Evolutionary conservation across 805 yeast genomes (phyloP).

Genomic region (Ogataea parapolymorpha): DNA sequence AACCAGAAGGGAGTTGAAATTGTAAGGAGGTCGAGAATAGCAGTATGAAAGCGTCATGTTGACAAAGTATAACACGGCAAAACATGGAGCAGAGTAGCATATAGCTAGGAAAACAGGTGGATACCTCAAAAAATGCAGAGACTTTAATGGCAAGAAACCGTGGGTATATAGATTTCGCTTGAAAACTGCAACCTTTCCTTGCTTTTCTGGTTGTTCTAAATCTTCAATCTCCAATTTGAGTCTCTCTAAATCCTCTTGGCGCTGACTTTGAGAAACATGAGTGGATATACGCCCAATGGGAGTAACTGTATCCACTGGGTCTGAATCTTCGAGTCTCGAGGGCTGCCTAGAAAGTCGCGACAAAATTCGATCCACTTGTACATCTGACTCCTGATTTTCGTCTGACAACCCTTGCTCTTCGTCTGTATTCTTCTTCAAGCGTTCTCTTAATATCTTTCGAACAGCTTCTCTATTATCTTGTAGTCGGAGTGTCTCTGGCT

Average conservation of each 20-base stretch:
- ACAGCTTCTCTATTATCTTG: constrained; percentile 58
- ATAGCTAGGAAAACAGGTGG: constrained; percentile 75
- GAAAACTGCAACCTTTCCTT: constrained; percentile 20
- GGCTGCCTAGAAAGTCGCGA: constrained; percentile 32
- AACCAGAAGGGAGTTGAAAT: constrained; percentile 58
- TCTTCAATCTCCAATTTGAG: constrained; percentile 21
- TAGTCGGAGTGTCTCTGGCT: constrained; percentile 78
- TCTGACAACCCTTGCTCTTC: constrained; percentile 13
- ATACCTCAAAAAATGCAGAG: constrained; percentile 56
- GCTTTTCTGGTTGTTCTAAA: constrained; percentile 19
- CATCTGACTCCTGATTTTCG: constrained; percentile 9
- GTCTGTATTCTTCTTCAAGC: constrained; percentile 20
- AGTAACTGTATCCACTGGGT: constrained; percentile 37
- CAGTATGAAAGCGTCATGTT: constrained; percentile 68
- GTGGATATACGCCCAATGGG: constrained; percentile 33
- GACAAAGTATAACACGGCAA: constrained; percentile 66
- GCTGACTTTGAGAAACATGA: constrained; percentile 16
- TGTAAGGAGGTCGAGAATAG: constrained; percentile 64
- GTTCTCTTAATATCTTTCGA: constrained; percentile 41
- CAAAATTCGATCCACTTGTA: constrained; percentile 32
- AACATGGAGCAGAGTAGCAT: constrained; percentile 65
- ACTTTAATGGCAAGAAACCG: constrained; percentile 55
- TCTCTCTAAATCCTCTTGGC: constrained; percentile 20
- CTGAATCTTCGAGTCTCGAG: constrained; percentile 13
- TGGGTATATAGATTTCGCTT: constrained; percentile 42